These are phyloP conservation scores for Ophiostoma triangulosporum DNA, from an alignment of 2,329 filamentous ascomycete genomes.

Conservation along the genomic window DNA sequence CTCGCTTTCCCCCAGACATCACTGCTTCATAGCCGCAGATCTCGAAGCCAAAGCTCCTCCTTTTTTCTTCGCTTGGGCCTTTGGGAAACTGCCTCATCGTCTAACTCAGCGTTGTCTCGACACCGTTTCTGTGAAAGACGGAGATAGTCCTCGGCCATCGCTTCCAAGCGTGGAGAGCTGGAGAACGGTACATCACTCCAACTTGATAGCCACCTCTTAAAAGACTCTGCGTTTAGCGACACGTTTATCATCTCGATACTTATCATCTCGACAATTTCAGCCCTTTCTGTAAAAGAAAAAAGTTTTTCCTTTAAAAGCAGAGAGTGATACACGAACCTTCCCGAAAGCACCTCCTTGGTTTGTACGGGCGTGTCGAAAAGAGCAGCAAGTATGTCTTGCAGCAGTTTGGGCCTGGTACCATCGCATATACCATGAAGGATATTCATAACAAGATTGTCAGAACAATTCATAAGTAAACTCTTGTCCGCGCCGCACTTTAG, in stretches of 20 bases:
- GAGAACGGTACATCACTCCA: neutral
- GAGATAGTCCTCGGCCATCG: neutral
- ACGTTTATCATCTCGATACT: neutral
- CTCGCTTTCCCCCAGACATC: no score
- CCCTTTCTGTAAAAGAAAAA: neutral
- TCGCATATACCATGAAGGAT: no score
- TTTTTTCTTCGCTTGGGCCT: no score
- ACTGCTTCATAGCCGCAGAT: no score
- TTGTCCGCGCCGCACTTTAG: neutral
- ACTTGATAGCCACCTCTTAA: neutral
- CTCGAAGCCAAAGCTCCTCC: no score
- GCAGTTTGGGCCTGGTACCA: no score
- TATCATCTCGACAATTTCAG: neutral
- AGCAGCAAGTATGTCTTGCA: neutral
- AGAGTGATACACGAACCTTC: no score
- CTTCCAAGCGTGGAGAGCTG: neutral
- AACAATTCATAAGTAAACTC: no score
- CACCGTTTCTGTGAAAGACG: neutral
- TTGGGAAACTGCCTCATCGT: neutral
- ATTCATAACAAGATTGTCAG: neutral
- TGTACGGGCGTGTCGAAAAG: neutral
- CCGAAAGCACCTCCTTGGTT: no score
- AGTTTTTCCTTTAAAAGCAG: no score
- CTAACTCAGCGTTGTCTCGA: neutral
- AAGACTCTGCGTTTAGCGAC: neutral